Base-by-base conservation (phyloP, 306 rosid species). In the Carpinus fangiana region DNA sequence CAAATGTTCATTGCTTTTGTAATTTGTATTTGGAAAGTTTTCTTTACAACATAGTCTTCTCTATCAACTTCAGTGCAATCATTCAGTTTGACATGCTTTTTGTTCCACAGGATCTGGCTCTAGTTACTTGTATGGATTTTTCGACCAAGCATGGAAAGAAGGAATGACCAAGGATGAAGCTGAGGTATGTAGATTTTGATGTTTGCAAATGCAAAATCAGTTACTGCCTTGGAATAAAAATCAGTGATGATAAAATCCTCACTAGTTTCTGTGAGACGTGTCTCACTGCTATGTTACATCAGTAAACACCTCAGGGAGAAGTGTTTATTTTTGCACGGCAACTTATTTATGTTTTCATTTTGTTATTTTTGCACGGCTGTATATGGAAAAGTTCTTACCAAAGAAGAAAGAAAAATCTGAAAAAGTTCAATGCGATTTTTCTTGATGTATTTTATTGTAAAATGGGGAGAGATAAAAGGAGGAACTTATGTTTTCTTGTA, bases 121-220 rank as follows among this genome's bases (percentile, higher is more conserved):
- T 77, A 96, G 98, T 87, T 96, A 93, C 83, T 83, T 96, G 85
- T 96, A 93, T 79, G 99, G 98, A 2, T 96, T 96, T 86, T 91
- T 93, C 90, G 99, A 93, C 77, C 98, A 96, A 82, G 99, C 90
- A 20, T 96, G 99, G 99, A 96, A 74, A 87, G 98, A 96, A 60
- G 99, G 96, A 83, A 93, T 91, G 99, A 96, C 93, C 76, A 91
- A 87, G 85, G 98, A 96, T 8, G 99, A 96, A 87, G 98, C 99
- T 36, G 99, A 96, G 97, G 99, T 93, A 86, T 85, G 79, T 62
- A 38, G 64, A 73, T 74, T 59, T 82, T 62, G 26, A 43, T 78
- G 51, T 31, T 76, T 78, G 76, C 51, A 36, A 72, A 43, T 79
- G 60, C 67, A 46, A 72, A 57, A 54, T 57, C n/a, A 48, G 55